Percentiles rank a stretch among this genome's conserved stretches.
These are phyloP conservation scores for Diaporthe caulivora DNA, from an alignment of 2,329 filamentous ascomycete species.

Conservation along the genomic window DNA sequence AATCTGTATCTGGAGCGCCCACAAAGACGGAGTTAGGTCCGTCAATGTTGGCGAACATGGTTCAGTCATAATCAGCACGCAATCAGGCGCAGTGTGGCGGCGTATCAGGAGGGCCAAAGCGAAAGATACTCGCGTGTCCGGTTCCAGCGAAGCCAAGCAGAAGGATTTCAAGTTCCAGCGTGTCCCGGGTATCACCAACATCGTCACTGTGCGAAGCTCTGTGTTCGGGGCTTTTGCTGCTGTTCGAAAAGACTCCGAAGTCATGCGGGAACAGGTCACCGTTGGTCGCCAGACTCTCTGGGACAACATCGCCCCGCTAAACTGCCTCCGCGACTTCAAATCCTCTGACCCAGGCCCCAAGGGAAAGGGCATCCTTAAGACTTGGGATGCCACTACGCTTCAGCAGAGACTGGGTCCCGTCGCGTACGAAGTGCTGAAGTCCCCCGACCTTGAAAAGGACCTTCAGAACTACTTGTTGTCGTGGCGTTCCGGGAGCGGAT, in stretches of 20 bases:
- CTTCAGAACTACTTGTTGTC: slow-evolving; percentile 62
- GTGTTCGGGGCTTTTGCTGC: slow-evolving; percentile 91
- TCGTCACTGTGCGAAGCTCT: slow-evolving; percentile 87
- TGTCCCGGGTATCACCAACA: slow-evolving; percentile 87
- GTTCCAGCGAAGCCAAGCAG: slow-evolving; percentile 68
- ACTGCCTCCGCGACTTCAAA: slow-evolving; percentile 74
- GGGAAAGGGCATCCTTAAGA: slow-evolving; percentile 55
- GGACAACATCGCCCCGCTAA: slow-evolving; percentile 78
- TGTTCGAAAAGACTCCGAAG: slow-evolving; percentile 84
- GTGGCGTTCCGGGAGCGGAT: slow-evolving; percentile 53
- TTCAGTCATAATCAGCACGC: slow-evolving; percentile 92
- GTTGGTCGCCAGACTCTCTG: slow-evolving; percentile 78
- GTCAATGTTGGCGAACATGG: slow-evolving; percentile 92
- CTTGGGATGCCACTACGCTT: slow-evolving; percentile 56
- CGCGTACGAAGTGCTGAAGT: slow-evolving; percentile 68
- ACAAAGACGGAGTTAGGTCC: slow-evolving; percentile 87
- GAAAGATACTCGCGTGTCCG: slow-evolving; percentile 71
- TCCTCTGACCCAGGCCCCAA: slow-evolving; percentile 53
- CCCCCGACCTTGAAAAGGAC: slow-evolving; percentile 75
- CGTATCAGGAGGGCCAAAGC: slow-evolving; percentile 85
- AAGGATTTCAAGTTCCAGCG: slow-evolving; percentile 98
- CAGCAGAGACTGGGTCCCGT: slow-evolving; percentile 66
- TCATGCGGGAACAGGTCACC: slow-evolving; percentile 78
- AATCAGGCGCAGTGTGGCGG: slow-evolving; percentile 93
- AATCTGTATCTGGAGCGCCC: slow-evolving; percentile 88